phyloP scores from a whole-genome alignment of 2,329 filamentous ascomycete species.

The Fusarium sp. region DNA sequence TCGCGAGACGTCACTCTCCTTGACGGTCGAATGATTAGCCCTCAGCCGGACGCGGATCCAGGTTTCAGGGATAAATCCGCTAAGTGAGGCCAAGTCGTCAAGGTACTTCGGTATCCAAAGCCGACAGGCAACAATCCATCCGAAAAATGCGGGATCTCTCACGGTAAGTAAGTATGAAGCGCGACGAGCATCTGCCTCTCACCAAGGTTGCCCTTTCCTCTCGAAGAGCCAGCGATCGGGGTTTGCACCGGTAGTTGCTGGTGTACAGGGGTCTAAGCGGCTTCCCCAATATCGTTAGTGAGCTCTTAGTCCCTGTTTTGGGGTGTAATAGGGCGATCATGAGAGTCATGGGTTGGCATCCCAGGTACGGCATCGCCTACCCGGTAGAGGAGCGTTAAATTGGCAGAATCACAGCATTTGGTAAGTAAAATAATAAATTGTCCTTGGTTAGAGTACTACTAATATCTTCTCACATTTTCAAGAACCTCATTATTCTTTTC shows the following conservation, averaged over 20 bases:
- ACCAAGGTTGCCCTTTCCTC: neutral
- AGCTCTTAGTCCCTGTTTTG: neutral
- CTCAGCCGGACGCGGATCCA: neutral
- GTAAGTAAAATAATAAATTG: accelerated
- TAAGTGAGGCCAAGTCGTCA: neutral
- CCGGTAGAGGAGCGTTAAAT: neutral
- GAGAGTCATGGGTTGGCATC: neutral
- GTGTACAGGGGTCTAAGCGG: neutral
- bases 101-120: neutral
- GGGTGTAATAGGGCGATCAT: neutral
- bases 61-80: neutral
- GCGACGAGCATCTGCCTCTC: neutral
- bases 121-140: too few species aligned
- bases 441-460: accelerated
- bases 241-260: neutral
- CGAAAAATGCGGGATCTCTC: too few species aligned
- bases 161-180: too few species aligned
- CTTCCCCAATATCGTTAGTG: neutral
- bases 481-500: too few species aligned
- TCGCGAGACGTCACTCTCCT: neutral
- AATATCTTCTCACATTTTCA: accelerated
- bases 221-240: neutral
- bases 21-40: neutral
- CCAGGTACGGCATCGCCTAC: neutral
- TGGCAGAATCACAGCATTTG: too few species aligned